A percentile compares a stretch with the other conserved stretches of the same genome.
Conservation (phyloP, 306 rosid genomes). For the Fragaria vesca region DNA sequence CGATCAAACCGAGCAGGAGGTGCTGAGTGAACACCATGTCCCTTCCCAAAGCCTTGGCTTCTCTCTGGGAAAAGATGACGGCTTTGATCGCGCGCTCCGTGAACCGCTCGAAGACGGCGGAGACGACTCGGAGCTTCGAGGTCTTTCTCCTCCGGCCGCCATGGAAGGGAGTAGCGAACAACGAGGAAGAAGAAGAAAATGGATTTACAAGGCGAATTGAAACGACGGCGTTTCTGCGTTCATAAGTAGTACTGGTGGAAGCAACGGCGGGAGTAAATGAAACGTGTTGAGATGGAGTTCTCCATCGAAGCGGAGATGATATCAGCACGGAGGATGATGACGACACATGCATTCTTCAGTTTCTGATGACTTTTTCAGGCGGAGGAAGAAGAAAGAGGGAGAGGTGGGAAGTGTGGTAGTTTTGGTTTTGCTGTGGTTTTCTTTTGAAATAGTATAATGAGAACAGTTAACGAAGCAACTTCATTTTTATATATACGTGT, state of each 20-base stretch:
- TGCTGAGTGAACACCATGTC: conserved; percentile 66
- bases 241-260: background rate
- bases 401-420: background rate
- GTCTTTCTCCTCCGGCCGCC: conserved; percentile 7
- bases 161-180: background rate
- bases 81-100: conserved; percentile 82
- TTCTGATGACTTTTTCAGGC: background rate
- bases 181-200: conserved; percentile 2
- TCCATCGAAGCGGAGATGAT: conserved; percentile 12
- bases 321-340: conserved; percentile 13
- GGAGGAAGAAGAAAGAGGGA: background rate
- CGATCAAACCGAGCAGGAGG: conserved; percentile 75
- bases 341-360: conserved; percentile 16
- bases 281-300: background rate
- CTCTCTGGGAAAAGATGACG: conserved; percentile 62
- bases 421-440: background rate
- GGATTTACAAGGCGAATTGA: conserved; percentile 7
- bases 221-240: conserved; percentile 1
- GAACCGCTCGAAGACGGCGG: conserved; percentile 68
- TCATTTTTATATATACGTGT: background rate
- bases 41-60: conserved; percentile 61
- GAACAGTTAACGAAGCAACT: background rate
- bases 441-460: conserved; percentile 1
- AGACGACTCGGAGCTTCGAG: conserved; percentile 16
- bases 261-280: background rate